Evolutionary conservation across 345 rosid species (phyloP), one percentile per base, ranked within the genome.

Genomic region (Populus nigra): DNA sequence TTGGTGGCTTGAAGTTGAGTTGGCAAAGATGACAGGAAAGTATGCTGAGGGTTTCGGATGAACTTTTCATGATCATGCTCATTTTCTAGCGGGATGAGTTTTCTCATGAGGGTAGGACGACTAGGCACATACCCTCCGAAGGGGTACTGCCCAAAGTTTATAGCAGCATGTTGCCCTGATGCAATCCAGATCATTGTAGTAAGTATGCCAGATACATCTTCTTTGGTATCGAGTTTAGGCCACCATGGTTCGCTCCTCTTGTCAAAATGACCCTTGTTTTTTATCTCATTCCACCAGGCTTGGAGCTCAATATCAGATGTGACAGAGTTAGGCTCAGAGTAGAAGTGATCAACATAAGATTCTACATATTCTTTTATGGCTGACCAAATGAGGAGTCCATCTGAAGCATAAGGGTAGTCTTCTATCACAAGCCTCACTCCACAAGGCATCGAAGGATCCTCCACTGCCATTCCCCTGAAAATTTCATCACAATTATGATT

Each of bases 241-340:
- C 99, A 93, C 99, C 99, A 95, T 15, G 94, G 84, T 68, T 95
- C 99, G 20, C 89, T 87, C 81, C 88, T 77, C 79, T 95, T 95
- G 91, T 95, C 92, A 41, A 72, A 72, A 76, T 93, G 98, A 77
- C 99, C 99, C 86, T 86, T 90, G 87, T 86, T 93, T 84, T 86
- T 95, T 78, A 95, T 88, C 90, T 95, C 99, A 36, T 84, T 81
- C 99, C 99, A 95, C 99, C 99, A 95, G 27, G 89, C 88, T 82
- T 90, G 97, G 76, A 95, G 93, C 87, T 95, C 99, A 13, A 81
- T 17, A 74, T 95, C 99, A 7, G 96, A 85, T 31, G 80, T 68
- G 78, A 92, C 78, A 5, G 97, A 87, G 62, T 86, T 81, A 1
- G 91, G 81, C 41, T 91, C 92, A 0, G 87, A 36, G 61, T 95